These are phyloP conservation scores for Talaromyces sp. DNA, from an alignment of 2,329 filamentous ascomycete genomes.

Conservation along the genomic window DNA sequence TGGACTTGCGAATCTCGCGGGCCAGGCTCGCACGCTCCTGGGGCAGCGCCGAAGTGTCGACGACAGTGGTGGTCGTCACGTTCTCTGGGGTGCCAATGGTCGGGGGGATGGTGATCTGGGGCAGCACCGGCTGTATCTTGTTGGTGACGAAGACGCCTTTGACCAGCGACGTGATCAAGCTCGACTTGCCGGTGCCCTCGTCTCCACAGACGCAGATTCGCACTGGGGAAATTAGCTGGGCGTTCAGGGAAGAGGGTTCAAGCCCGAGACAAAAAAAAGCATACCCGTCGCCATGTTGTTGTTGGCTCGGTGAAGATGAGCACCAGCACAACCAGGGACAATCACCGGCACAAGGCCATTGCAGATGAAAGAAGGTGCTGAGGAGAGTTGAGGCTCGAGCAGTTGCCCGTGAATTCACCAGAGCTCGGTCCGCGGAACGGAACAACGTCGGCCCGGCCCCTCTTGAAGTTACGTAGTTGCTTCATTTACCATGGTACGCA, in stretches of 20 bases:
- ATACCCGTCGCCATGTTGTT: slow-evolving; percentile 13
- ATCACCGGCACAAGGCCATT: neutral
- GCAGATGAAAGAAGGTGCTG: neutral
- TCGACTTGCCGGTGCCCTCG: slow-evolving; percentile 90
- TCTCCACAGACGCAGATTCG: slow-evolving; percentile 96
- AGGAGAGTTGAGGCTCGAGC: neutral
- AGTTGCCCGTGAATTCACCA: neutral
- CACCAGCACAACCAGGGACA: neutral
- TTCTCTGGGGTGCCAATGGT: slow-evolving; percentile 91
- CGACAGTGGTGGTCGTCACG: slow-evolving; percentile 85
- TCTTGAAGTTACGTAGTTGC: neutral
- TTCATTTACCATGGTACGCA: neutral
- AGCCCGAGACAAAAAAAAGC: neutral
- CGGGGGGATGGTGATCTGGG: slow-evolving; percentile 90
- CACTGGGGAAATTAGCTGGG: slow-evolving; percentile 46
- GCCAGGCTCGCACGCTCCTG: slow-evolving; percentile 86
- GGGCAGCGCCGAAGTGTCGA: slow-evolving; percentile 92
- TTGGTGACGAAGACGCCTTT: slow-evolving; percentile 95
- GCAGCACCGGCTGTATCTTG: slow-evolving; percentile 91
- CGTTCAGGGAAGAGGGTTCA: neutral
- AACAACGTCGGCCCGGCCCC: neutral
- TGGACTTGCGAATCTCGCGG: slow-evolving; percentile 93
- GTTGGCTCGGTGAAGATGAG: neutral
- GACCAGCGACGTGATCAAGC: slow-evolving; percentile 88
- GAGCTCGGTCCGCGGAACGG: neutral